A percentile compares a stretch with the other conserved stretches of the same genome.
Conservation (phyloP, 1,284 basidiomycete species). For the Ceratobasidium sp. region DNA sequence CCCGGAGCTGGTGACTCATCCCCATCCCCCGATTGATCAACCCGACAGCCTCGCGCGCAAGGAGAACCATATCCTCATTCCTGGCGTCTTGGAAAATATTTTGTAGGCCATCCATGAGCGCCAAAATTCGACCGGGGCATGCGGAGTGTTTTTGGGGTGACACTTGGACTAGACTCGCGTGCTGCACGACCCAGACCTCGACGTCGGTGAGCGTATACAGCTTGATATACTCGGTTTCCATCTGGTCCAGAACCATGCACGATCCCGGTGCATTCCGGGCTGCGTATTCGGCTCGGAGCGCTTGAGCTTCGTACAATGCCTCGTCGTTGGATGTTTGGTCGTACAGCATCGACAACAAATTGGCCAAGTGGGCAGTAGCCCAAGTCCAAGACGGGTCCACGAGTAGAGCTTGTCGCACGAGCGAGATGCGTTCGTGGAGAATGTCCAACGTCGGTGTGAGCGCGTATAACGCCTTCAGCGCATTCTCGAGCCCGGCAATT, state of each 20-base stretch:
- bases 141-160: not conserved
- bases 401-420: not conserved
- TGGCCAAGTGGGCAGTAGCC: not conserved
- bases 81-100: not conserved
- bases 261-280: not conserved
- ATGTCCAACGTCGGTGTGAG: not conserved
- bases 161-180: not conserved
- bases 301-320: slow-evolving; percentile 1
- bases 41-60: not conserved
- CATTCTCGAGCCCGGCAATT: not conserved
- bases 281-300: not conserved
- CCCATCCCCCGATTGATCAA: slow-evolving; percentile 2
- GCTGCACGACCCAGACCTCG: not conserved
- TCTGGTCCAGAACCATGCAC: not conserved
- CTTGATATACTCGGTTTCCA: slow-evolving; percentile 5
- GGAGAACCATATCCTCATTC: not conserved
- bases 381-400: not conserved
- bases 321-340: not conserved
- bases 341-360: not conserved
- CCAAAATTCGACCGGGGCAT: not conserved
- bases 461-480: not conserved
- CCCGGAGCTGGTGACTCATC: slow-evolving; percentile 15
- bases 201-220: not conserved
- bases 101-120: not conserved
- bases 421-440: slow-evolving; percentile 1